Base-by-base conservation (phyloP, 139 green algal genomes). In the Coccomyxa sp. region DNA sequence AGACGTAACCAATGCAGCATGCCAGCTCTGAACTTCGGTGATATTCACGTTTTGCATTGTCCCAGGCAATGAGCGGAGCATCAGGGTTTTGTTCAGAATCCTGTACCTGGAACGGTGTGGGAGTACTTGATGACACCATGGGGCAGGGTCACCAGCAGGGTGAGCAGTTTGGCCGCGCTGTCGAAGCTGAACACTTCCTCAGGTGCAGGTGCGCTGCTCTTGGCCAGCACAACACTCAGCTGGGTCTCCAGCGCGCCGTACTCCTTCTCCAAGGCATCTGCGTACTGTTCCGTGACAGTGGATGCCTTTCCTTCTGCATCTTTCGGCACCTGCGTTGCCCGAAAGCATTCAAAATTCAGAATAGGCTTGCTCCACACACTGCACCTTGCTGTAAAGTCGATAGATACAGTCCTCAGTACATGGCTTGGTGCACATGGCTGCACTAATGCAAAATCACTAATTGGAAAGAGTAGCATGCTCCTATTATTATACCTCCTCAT, bases 71-170 rank as follows among this genome's bases (percentile, higher is more conserved):
- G 14, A 31, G 27, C 71, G 17, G 23, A 45, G 71, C 71, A 57
- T 31, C 27, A 78, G 21, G 68, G 23, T 77, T 13, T 80, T 80
- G 71, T 78, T 78, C 13, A 79, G 30, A 23, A 12, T 79, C 4
- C 13, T 38, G 30, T 16, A 92, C 90, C 90, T 59, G 85, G 81
- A 18, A 96, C 85, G 25, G 88, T 83, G 63, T 93, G 88, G 0
- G 86, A 92, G 78, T 89, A 87, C 82, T 94, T 94, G 45, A 92
- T 25, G 23, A 91, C 87, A 10, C 93, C 93, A 82, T 96, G 92
- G 13, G 93, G 93, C 77, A 95, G 76, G 12, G 77, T 83, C 16
- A 85, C 78, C 59, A 96, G 85, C 76, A 94, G 58, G 45, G 86
- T 84, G 13, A 94, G 79, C 84, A 95, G 74, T 58, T 80, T 83